Percentiles rank a stretch among this genome's conserved stretches.
These are phyloP conservation scores for Danielozyma ontarioensis DNA, from an alignment of 805 yeast genomes.

Conservation along the genomic window DNA sequence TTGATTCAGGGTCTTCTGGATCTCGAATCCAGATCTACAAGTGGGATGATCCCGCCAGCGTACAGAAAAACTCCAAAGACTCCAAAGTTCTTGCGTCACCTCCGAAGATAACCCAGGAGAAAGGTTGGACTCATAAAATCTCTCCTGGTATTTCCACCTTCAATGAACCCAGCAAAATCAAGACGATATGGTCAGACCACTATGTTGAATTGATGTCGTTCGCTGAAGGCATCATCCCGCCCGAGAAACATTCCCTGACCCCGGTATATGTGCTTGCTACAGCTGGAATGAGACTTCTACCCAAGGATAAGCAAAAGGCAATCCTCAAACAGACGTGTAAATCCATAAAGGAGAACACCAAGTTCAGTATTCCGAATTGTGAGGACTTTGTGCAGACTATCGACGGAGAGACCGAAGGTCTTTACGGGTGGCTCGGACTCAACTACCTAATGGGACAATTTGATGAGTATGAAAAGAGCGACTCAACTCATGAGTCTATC, in stretches of 20 bases:
- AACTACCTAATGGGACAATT: conserved; percentile 75
- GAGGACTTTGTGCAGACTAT: conserved; percentile 72
- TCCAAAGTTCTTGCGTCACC: conserved; percentile 45
- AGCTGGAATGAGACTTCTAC: conserved; percentile 89
- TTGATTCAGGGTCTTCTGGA: conserved; percentile 96
- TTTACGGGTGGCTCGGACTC: conserved; percentile 92
- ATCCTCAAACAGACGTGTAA: conserved; percentile 61
- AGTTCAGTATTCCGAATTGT: conserved; percentile 58
- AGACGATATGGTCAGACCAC: conserved; percentile 66
- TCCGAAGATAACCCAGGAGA: conserved; percentile 60
- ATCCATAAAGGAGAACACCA: conserved; percentile 46
- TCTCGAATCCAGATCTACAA: conserved; percentile 79
- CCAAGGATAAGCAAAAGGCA: conserved; percentile 44
- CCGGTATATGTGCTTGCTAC: conserved; percentile 93
- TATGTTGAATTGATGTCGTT: conserved; percentile 57
- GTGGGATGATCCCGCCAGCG: conserved; percentile 54
- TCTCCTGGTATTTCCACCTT: conserved; percentile 82
- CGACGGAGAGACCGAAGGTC: conserved; percentile 92
- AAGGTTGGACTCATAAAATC: conserved; percentile 67
- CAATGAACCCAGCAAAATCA: conserved; percentile 38
- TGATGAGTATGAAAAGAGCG: conserved; percentile 38
- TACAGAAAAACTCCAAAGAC: conserved; percentile 17
- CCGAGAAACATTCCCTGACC: conserved; percentile 52
- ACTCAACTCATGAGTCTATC: conserved; percentile 48
- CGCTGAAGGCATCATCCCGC: conserved; percentile 71